Evolutionary conservation across 2,329 filamentous ascomycete genomes (phyloP).

Genomic region (Calonectria ilicicola): DNA sequence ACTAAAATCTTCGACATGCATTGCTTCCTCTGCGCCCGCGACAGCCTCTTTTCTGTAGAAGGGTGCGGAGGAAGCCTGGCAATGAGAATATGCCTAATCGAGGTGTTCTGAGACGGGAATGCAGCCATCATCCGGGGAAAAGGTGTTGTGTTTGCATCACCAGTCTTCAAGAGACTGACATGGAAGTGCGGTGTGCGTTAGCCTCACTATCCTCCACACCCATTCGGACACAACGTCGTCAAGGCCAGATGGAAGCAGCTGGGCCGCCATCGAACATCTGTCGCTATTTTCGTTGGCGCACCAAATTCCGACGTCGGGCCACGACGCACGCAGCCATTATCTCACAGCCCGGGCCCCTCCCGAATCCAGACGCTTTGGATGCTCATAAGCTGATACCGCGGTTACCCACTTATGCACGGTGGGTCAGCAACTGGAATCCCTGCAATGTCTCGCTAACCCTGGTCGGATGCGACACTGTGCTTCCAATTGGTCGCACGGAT

Average conservation of each 20-base stretch:
- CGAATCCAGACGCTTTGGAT: background rate
- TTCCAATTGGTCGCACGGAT: background rate
- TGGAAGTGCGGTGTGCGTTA: background rate
- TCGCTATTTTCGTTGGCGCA: background rate
- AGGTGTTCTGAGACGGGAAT: background rate
- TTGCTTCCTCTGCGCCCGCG: background rate
- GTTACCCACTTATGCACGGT: constrained; percentile 22
- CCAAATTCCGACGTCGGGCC: constrained; percentile 6
- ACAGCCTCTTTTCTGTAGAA: background rate
- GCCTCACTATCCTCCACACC: background rate
- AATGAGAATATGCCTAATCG: background rate
- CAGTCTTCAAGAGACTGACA: background rate
- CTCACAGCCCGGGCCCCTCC: background rate
- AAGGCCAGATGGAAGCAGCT: background rate
- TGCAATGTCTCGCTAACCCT: constrained; percentile 1
- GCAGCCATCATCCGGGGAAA: background rate
- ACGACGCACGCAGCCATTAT: background rate
- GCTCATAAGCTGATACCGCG: constrained; percentile 14
- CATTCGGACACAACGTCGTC: background rate
- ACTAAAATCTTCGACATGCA: background rate
- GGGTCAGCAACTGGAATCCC: constrained; percentile 17
- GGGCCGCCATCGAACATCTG: background rate
- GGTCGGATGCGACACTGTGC: background rate
- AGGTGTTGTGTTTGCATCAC: background rate
- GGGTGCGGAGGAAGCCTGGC: background rate